Conservation (phyloP, 129 eudicot genomes). For the Centella asiatica region DNA sequence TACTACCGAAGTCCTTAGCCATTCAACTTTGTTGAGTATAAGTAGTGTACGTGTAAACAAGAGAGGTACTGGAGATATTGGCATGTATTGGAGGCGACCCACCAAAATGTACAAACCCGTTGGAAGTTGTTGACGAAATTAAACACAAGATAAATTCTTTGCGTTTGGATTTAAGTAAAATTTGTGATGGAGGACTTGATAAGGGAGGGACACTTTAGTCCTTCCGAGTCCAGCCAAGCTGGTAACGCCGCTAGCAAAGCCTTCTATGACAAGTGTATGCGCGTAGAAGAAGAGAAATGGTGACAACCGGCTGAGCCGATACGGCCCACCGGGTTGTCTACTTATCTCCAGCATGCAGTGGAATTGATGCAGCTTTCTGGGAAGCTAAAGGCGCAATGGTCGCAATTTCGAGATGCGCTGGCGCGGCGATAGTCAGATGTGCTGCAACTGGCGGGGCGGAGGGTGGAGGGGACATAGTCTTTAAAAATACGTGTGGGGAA, state of each 20-base stretch:
- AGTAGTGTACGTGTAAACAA: constrained; percentile 34
- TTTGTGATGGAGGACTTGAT: constrained; percentile 24
- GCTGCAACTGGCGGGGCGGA: background rate
- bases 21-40: background rate
- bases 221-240: constrained; percentile 47
- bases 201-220: constrained; percentile 22
- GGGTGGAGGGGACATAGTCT: constrained; percentile 9
- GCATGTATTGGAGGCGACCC: no score
- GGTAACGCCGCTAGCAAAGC: constrained; percentile 32
- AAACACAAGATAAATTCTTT: constrained; percentile 30
- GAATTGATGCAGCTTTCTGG: background rate
- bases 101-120: no score
- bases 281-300: constrained; percentile 18
- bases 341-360: background rate
- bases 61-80: no score
- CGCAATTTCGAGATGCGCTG: background rate
- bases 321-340: background rate
- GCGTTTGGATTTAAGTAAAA: no score
- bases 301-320: background rate
- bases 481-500: constrained; percentile 7
- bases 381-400: background rate
- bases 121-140: constrained; percentile 9
- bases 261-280: constrained; percentile 18
- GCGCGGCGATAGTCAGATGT: background rate
- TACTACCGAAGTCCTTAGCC: background rate